phyloP scores from a whole-genome alignment of 805 yeast species.

The Sugiyamaella chiloensis region DNA sequence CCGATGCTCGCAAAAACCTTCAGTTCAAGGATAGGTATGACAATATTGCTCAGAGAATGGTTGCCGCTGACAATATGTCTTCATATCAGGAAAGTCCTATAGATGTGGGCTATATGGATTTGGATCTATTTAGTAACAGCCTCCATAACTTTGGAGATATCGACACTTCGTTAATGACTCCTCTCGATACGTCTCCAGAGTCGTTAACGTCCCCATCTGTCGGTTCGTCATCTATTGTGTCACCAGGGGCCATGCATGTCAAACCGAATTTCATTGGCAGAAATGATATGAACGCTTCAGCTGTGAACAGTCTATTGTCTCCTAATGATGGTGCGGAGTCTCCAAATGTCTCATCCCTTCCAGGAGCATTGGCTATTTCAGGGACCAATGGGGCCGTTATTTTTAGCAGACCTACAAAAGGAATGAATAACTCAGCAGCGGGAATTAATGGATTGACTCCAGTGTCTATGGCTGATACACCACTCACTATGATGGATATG shows the following conservation, averaged over 20 bases:
- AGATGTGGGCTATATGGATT: slow-evolving; percentile 11
- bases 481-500: neutral
- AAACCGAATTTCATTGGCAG: neutral
- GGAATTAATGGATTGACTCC: neutral
- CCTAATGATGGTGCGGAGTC: slow-evolving; percentile 8
- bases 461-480: neutral
- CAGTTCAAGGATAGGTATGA: slow-evolving; percentile 19
- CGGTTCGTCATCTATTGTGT: neutral
- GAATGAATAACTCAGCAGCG: neutral
- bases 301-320: slow-evolving; percentile 9
- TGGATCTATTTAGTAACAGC: slow-evolving; percentile 2
- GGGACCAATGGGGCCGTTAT: neutral
- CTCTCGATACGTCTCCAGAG: slow-evolving; percentile 22
- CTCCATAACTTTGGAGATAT: slow-evolving; percentile 1
- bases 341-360: neutral
- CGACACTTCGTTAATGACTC: slow-evolving; percentile 17
- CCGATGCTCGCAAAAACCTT: slow-evolving; percentile 24
- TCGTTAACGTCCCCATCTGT: slow-evolving; percentile 13
- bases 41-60: slow-evolving; percentile 21
- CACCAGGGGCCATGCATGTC: slow-evolving; percentile 1
- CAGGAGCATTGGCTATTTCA: neutral
- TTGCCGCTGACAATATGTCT: slow-evolving; percentile 4
- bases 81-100: slow-evolving; percentile 10
- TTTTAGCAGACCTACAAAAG: neutral
- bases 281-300: neutral